These are phyloP conservation scores for Blastomyces emzantsi DNA, from an alignment of 2,329 filamentous ascomycete genomes.

Conservation along the genomic window DNA sequence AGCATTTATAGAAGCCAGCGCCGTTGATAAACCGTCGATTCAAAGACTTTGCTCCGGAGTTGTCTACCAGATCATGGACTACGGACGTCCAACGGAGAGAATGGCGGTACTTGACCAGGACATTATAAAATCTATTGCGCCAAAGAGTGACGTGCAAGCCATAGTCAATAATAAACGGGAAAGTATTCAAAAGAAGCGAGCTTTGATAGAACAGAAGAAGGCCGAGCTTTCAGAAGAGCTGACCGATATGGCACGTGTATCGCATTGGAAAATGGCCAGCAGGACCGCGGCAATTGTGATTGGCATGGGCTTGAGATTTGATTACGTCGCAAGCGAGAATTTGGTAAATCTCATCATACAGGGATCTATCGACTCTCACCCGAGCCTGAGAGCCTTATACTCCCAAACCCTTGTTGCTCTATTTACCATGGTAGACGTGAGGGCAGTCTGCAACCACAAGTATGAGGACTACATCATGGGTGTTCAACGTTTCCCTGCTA, in stretches of 20 bases:
- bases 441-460: conserved; percentile 75
- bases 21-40: conserved; percentile 88
- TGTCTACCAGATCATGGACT: conserved; percentile 80
- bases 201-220: conserved; percentile 76
- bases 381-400: conserved; percentile 72
- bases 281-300: conserved; percentile 84
- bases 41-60: conserved; percentile 77
- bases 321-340: conserved; percentile 69
- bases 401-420: conserved; percentile 67
- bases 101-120: conserved; percentile 72
- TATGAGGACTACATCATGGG: conserved; percentile 81
- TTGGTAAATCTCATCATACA: conserved; percentile 75
- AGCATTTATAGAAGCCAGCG: conserved; percentile 79
- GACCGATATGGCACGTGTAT: conserved; percentile 62
- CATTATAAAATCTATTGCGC: conserved; percentile 62
- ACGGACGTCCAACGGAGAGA: conserved; percentile 77
- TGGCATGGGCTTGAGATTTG: conserved; percentile 84
- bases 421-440: conserved; percentile 79
- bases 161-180: conserved; percentile 58
- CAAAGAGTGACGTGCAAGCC: conserved; percentile 53
- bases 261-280: conserved; percentile 94
- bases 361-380: conserved; percentile 84
- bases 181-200: conserved; percentile 65
- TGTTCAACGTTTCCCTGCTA: conserved; percentile 67
- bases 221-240: conserved; percentile 70